phyloP scores from a whole-genome alignment of 2,329 filamentous ascomycete species.

The Cordyceps javanica region DNA sequence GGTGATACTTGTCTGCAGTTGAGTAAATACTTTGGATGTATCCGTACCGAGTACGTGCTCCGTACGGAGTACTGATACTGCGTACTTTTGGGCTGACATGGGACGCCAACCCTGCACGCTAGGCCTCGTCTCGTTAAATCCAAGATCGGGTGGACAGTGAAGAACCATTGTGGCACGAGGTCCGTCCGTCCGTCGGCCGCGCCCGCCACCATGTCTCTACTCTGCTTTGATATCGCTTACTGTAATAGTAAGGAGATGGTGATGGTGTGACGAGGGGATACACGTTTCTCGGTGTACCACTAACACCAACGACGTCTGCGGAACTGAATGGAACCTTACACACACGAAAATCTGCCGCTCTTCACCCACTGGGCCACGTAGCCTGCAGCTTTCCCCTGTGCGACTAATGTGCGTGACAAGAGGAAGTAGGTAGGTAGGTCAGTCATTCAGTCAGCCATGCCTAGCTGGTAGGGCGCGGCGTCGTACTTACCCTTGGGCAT shows the following conservation, averaged over 20 bases:
- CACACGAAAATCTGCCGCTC: background rate
- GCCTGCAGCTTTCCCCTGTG: background rate
- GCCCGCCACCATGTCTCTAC: background rate
- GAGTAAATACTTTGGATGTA: too few species aligned
- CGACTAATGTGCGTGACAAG: background rate
- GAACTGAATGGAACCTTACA: background rate
- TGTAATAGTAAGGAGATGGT: background rate
- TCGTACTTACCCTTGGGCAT: background rate
- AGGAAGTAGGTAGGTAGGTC: too few species aligned
- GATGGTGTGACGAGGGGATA: background rate
- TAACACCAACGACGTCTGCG: too few species aligned
- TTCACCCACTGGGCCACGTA: slow-evolving; percentile 4
- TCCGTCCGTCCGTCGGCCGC: background rate
- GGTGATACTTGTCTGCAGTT: too few species aligned
- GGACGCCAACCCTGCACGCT: too few species aligned
- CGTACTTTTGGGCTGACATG: background rate
- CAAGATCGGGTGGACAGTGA: slow-evolving; percentile 1
- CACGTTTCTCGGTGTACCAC: background rate
- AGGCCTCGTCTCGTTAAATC: too few species aligned
- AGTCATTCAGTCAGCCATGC: too few species aligned
- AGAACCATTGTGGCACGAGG: background rate
- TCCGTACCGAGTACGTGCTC: too few species aligned
- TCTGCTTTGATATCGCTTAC: too few species aligned
- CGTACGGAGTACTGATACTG: too few species aligned
- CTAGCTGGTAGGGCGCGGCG: too few species aligned